phyloP scores from a whole-genome alignment of 2,329 filamentous ascomycete species.

The Pseudonectria buxi region DNA sequence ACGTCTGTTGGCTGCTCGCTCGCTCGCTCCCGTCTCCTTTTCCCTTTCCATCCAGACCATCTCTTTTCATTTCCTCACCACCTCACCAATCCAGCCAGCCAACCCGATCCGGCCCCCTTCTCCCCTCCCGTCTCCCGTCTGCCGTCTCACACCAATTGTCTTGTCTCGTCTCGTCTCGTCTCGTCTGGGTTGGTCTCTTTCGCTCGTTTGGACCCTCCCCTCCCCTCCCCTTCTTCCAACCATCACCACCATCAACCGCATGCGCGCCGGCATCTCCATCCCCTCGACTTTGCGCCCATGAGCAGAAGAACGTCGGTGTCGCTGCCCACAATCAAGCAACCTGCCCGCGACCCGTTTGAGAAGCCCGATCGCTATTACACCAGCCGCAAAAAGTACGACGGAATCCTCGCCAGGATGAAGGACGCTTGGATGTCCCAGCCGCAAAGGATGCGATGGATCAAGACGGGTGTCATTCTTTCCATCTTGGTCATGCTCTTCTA shows the following conservation, averaged over 20 bases:
- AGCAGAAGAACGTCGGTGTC: constrained; percentile 56
- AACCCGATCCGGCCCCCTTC: not conserved
- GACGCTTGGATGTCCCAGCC: constrained; percentile 55
- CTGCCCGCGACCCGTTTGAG: constrained; percentile 56
- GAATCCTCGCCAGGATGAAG: constrained; percentile 49
- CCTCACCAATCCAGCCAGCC: no score
- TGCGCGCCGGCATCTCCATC: constrained; percentile 8
- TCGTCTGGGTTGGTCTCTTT: not conserved
- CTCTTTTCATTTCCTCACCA: no score
- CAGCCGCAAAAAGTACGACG: constrained; percentile 35
- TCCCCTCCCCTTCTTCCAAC: constrained; percentile 6
- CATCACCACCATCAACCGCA: constrained; percentile 10
- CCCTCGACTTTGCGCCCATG: constrained; percentile 37
- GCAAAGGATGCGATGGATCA: constrained; percentile 59
- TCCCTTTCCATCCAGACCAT: no score
- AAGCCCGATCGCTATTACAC: constrained; percentile 55
- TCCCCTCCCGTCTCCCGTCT: not conserved
- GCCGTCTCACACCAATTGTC: no score
- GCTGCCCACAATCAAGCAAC: constrained; percentile 51
- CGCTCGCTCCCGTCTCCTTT: no score
- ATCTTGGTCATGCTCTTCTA: constrained; percentile 56
- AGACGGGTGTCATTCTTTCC: constrained; percentile 56
- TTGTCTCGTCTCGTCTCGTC: no score
- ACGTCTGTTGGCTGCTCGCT: no score
- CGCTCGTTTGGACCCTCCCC: not conserved